phyloP scores from a whole-genome alignment of 106 monocot species.

The Dendrobium huoshanense region DNA sequence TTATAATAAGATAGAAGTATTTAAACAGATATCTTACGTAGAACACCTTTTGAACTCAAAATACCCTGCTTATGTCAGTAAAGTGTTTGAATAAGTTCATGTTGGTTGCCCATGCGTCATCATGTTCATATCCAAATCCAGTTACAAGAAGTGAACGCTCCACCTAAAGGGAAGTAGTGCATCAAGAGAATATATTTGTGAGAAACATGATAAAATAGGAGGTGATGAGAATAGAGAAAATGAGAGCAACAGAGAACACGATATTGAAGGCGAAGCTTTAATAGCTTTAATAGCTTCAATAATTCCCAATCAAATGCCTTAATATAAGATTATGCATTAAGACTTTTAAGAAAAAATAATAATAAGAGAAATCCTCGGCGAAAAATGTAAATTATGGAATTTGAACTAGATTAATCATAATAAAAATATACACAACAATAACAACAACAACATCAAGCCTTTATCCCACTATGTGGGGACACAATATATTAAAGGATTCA shows the following conservation, averaged over 20 bases:
- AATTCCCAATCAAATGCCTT: too few species aligned
- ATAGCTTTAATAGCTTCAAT: too few species aligned
- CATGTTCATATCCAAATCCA: slow-evolving; percentile 99
- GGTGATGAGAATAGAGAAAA: too few species aligned
- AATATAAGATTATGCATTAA: too few species aligned
- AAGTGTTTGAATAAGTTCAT: slow-evolving; percentile 89
- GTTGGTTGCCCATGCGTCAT: slow-evolving; percentile 92
- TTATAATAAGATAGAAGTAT: not conserved
- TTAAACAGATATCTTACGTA: not conserved
- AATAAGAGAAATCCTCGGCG: not conserved
- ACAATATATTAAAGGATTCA: too few species aligned
- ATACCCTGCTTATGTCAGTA: slow-evolving; percentile 92
- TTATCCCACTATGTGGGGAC: too few species aligned
- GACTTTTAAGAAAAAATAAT: too few species aligned
- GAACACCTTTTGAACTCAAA: not conserved
- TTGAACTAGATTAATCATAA: too few species aligned
- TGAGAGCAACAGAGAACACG: too few species aligned
- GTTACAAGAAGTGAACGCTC: slow-evolving; percentile 93
- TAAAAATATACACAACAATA: too few species aligned
- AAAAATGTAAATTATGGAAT: not conserved
- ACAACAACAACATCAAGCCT: too few species aligned
- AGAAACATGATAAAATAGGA: not conserved
- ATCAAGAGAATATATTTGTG: not conserved
- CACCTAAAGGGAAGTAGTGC: slow-evolving; percentile 32
- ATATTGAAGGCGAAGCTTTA: too few species aligned